Conservation (phyloP, 345 rosid species). For the Camelina sativa region DNA sequence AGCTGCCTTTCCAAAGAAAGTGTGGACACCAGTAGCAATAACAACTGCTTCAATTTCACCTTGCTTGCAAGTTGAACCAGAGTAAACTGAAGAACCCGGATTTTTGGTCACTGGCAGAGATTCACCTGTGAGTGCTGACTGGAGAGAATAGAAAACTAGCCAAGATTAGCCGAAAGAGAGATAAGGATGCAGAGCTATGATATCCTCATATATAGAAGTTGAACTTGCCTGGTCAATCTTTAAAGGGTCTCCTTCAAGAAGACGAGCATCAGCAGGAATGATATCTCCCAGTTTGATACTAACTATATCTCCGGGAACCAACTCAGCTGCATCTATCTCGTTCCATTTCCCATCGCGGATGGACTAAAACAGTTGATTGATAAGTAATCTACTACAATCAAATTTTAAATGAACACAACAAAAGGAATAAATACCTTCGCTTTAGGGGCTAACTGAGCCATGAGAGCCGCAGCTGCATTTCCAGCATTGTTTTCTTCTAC, state of each 20-base stretch:
- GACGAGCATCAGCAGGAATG: conserved; percentile 76
- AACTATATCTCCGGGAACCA: conserved; percentile 74
- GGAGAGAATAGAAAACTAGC: conserved; percentile 22
- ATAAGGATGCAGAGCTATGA: conserved; percentile 11
- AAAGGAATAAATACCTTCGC: conserved; percentile 49
- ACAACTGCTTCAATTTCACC: conserved; percentile 95
- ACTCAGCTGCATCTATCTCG: conserved; percentile 66
- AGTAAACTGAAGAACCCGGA: conserved; percentile 78
- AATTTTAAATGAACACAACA: not conserved
- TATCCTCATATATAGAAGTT: not conserved
- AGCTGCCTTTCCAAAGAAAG: conserved; percentile 95
- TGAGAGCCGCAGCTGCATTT: conserved; percentile 75
- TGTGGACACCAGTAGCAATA: conserved; percentile 88
- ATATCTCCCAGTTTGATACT: conserved; percentile 56
- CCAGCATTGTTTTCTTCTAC: conserved; percentile 77
- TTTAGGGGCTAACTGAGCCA: conserved; percentile 75
- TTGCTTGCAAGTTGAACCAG: conserved; percentile 93
- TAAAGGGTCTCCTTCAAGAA: conserved; percentile 77
- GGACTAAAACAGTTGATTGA: conserved; percentile 37
- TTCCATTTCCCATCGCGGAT: conserved; percentile 66
- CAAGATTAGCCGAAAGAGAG: conserved; percentile 22
- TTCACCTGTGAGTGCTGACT: conserved; percentile 66
- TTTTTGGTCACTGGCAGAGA: conserved; percentile 72
- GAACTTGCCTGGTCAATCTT: conserved; percentile 63
- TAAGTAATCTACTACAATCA: not conserved